Base-by-base conservation (phyloP, 305 asterid genomes). In the Fraxinus velutina region DNA sequence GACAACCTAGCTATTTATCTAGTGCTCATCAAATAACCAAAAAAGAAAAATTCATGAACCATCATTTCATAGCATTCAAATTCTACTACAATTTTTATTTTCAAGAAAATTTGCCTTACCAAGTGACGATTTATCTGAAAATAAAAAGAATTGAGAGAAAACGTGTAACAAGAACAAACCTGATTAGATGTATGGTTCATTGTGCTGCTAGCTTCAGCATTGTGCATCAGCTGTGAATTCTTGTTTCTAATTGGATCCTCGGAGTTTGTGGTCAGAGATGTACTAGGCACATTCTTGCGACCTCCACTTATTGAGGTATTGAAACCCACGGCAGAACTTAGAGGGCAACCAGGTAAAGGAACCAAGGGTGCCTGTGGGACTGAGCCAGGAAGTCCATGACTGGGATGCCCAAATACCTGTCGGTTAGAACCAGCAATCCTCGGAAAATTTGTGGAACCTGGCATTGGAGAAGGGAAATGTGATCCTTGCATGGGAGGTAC, bases 401-500 rank as follows among this genome's bases (percentile, higher is more conserved):
- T 68, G 6, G 93, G 93, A 86, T 87, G 93, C 24, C 92, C 92
- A 33, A 83, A 89, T 22, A 87, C 82, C 5, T 89, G 92, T 78
- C 79, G 77, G 83, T 84, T 89, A 9, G 87, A 84, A 78, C 90
- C 89, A 10, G 90, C 86, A 17, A 89, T 60, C 80, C 94, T 89
- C 44, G 77, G 97, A 85, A 88, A 90, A 83, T 84, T 84, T 24
- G 85, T 5, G 44, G 91, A 83, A 36, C 90, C 91, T 4, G 91
- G 76, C 83, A 89, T 83, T 7, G 91, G 85, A 15, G 92, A 85
- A 79, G 91, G 85, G 79, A 91, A 89, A 79, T 85, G 91, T 9
- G 85, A 73, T 33, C 89, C 90, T 66, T 89, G 97, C 87, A 92
- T 84, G 12, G 90, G 83, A 4, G 89, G 85, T 24, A 86, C 85